These are phyloP conservation scores for Elsinoe australis DNA, from an alignment of 2,329 filamentous ascomycete genomes.

Conservation along the genomic window DNA sequence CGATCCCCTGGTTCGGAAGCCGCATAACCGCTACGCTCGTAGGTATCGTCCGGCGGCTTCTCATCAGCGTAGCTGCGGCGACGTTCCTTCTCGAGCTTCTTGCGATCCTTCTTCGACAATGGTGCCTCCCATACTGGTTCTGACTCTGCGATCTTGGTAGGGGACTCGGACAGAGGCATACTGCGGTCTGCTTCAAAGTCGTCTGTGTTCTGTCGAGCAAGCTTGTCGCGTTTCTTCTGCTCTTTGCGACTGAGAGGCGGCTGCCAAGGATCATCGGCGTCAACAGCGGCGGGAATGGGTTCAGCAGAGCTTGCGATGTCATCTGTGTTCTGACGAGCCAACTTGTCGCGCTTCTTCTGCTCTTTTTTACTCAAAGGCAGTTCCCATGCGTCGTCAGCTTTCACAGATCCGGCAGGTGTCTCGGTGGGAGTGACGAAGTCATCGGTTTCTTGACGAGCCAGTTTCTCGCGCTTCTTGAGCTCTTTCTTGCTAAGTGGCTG, in stretches of 20 bases:
- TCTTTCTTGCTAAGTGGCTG: conserved; percentile 44
- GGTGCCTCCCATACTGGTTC: conserved; percentile 16
- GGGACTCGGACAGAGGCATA: neutral
- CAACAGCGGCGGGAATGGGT: neutral
- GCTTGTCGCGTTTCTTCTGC: conserved; percentile 22
- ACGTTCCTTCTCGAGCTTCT: conserved; percentile 24
- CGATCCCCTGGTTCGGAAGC: neutral
- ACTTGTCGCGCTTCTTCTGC: conserved; percentile 30
- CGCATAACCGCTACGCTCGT: neutral
- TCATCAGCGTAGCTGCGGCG: neutral
- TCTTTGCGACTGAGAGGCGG: conserved; percentile 21
- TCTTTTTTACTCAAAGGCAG: conserved; percentile 21
- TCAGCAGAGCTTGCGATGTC: neutral
- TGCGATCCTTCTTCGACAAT: conserved; percentile 25
- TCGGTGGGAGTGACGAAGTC: conserved; percentile 1
- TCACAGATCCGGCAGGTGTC: neutral
- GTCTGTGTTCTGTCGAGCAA: conserved; percentile 25
- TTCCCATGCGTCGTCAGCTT: conserved; percentile 18
- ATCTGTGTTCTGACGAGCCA: conserved; percentile 18
- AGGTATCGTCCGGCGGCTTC: neutral
- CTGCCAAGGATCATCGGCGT: conserved; percentile 18
- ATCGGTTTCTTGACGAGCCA: conserved; percentile 18
- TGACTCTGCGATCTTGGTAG: conserved; percentile 13
- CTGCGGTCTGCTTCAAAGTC: conserved; percentile 18
- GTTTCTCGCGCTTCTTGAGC: conserved; percentile 43